phyloP scores from a whole-genome alignment of 2,329 filamentous ascomycete species.

The Hymenoscyphus albidus region DNA sequence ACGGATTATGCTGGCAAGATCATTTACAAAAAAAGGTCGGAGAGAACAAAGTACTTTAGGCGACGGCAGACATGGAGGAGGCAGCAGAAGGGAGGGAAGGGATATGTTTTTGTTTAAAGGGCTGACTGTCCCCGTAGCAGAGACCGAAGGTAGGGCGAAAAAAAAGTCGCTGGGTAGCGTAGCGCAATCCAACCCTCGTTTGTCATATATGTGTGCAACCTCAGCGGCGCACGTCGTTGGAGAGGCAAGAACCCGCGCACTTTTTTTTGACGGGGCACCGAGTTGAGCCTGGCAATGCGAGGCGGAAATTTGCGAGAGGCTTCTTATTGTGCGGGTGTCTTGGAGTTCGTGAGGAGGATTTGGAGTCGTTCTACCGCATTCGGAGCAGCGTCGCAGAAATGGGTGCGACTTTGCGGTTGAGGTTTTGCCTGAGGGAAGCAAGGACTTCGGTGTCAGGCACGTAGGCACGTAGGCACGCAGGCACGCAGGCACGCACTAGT shows the following conservation, averaged over 20 bases:
- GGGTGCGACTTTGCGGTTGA: constrained; percentile 16
- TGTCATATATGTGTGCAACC: constrained; percentile 37
- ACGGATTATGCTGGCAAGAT: constrained; percentile 28
- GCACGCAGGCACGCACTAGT: constrained; percentile 23
- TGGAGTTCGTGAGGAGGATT: constrained; percentile 7
- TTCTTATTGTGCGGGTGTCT: constrained; percentile 18
- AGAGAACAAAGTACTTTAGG: constrained; percentile 26
- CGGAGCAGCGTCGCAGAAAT: constrained; percentile 14
- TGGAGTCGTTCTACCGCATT: constrained; percentile 24
- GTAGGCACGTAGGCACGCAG: constrained; percentile 26
- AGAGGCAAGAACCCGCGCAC: constrained; percentile 32
- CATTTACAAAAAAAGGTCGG: constrained; percentile 34
- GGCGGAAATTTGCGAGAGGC: constrained; percentile 23
- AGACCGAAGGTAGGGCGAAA: constrained; percentile 26
- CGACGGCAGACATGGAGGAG: constrained; percentile 32
- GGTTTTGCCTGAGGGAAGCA: constrained; percentile 27
- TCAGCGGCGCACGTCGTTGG: constrained; percentile 27
- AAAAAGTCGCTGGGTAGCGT: constrained; percentile 19
- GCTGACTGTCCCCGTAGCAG: constrained; percentile 8
- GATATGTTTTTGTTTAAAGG: constrained; percentile 32
- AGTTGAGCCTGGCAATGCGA: neutral
- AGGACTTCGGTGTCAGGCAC: constrained; percentile 26
- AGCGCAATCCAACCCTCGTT: constrained; percentile 37
- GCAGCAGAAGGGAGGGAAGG: constrained; percentile 15
- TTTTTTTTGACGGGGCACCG: constrained; percentile 6